Evolutionary conservation across 768 basidiomycete genomes (phyloP), one percentile per base, ranked within the genome.

Genomic region (Pleurotus ostreatus): DNA sequence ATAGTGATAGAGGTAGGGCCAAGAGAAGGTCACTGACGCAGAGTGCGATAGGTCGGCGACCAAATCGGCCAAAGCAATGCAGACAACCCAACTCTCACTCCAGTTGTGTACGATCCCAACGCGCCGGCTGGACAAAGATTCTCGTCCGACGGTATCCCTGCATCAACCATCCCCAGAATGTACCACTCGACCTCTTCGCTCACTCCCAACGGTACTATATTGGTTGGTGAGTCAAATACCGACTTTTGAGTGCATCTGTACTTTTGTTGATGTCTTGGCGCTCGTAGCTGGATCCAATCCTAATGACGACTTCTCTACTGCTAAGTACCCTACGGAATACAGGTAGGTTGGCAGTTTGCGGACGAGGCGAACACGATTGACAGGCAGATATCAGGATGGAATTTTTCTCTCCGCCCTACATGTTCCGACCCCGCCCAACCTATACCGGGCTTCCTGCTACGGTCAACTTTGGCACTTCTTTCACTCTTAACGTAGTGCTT

Each of bases 221-320:
- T 72, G 58, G 54, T 72, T 16, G 62, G 58, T 63, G 30, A 13
- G 60, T 59, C 1, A n/a, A 46, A n/a, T 20, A 34, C 11, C 11
- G 11, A 34, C 9, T 38, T 5, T 34, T 43, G 11, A 1, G 18
- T 41, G 12, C 13, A 38, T 39, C 26, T 49, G 4, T 13, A 11
- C 15, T 18, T 39, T 12, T 26, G 18, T 38, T 46, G 6, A 45
- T 20, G 6, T 13, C 16, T 22, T 6, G 41, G 11, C 5, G 13
- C 5, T 12, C 43, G 9, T 34, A 61, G 76, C 77, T 8, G 79
- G 78, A 2, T 78, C 76, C 11, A 79, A 80, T 60, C 79, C 79
- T 18, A 80, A 81, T 47, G 56, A 57, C 54, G 65, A 65, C 48
- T 53, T 65, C 39, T 60, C 59, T 2, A 30, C 51, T 41, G 53